Evolutionary conservation across 805 yeast genomes (phyloP), one percentile per base, ranked within the genome.

Genomic region (Hyphopichia homilentoma): DNA sequence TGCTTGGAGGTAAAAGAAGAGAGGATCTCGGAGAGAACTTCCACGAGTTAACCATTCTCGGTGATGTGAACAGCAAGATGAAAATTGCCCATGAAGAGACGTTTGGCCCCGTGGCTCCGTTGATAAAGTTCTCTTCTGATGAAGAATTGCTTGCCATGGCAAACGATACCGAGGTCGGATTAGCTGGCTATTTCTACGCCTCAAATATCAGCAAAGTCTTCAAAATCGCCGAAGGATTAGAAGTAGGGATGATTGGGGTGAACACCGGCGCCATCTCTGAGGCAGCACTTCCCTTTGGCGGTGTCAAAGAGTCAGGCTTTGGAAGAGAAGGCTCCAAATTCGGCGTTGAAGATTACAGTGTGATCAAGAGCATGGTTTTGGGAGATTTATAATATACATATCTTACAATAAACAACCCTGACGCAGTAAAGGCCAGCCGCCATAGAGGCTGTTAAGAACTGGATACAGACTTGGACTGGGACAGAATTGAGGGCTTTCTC

Each of bases 221-320:
- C 57, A 65, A 71, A 34, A 75, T 81, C 6, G 79, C 84, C 20
- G 88, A 82, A 57, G 75, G 67, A 16, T 65, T 85, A 32, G 77
- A 85, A 43, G 77, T 71, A 18, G 95, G 94, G 29, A 85, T 85
- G 94, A 73, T 85, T 33, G 93, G 93, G 25, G 79, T 77, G 36
- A 85, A 85, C 59, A 76, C 87, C 7, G 93, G 93, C 17, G 61
- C 73, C 7, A 73, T 85, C 34, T 75, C 85, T 12, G 90, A 65
- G 39, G 73, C 83, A 13, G 59, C 80, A 4, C 47, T 77, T 29
- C 83, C 84, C 40, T 65, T 65, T 44, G 70, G 86, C 21, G 86
- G 86, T 34, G 63, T 79, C 29, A 76, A 77, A 43, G 77, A 77
- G 45, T 73, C 81, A 16, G 86, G 86, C 0, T 78, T 77, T 50